phyloP scores from a whole-genome alignment of 208 protist species.

The Borovskyia barvae region DNA sequence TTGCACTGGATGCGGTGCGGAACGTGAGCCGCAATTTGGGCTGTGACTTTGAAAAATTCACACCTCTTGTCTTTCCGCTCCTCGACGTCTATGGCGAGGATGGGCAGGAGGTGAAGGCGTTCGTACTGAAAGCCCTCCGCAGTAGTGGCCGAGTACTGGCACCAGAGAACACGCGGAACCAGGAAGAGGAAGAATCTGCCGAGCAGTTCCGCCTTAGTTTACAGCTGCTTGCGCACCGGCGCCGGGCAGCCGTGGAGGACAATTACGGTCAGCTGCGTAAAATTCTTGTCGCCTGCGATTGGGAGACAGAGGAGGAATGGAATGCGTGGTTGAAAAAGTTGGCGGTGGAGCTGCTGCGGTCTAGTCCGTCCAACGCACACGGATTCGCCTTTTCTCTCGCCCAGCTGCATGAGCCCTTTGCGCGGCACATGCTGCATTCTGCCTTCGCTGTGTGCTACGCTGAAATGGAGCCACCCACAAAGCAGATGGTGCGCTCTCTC shows the following conservation, averaged over 20 bases:
- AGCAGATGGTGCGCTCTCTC: slow-evolving; percentile 46
- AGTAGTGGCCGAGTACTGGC: slow-evolving; percentile 45
- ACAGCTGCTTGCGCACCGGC: slow-evolving; percentile 29
- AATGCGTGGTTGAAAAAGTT: slow-evolving; percentile 80
- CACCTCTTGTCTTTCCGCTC: slow-evolving; percentile 62
- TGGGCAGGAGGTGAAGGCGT: slow-evolving; percentile 38
- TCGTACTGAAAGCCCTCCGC: slow-evolving; percentile 34
- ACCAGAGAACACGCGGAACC: slow-evolving; percentile 14
- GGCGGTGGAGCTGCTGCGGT: slow-evolving; percentile 80
- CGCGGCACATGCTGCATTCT: slow-evolving; percentile 85
- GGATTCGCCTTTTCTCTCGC: slow-evolving; percentile 72
- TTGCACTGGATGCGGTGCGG: slow-evolving; percentile 57
- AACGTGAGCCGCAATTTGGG: slow-evolving; percentile 77
- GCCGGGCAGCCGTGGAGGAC: slow-evolving; percentile 40
- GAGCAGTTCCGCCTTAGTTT: slow-evolving; percentile 33
- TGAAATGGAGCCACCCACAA: slow-evolving; percentile 64
- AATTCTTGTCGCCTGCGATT: slow-evolving; percentile 50
- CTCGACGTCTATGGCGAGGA: slow-evolving; percentile 64
- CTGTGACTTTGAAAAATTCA: slow-evolving; percentile 81
- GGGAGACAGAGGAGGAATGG: slow-evolving; percentile 80
- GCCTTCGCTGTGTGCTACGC: slow-evolving; percentile 86
- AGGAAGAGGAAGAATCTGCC: slow-evolving; percentile 29
- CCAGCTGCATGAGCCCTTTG: slow-evolving; percentile 85
- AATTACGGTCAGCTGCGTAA: slow-evolving; percentile 55
- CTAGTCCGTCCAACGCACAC: slow-evolving; percentile 76